A percentile compares a stretch with the other conserved stretches of the same genome.
Conservation (phyloP, 768 basidiomycete genomes). For the Suillus cothurnatus region DNA sequence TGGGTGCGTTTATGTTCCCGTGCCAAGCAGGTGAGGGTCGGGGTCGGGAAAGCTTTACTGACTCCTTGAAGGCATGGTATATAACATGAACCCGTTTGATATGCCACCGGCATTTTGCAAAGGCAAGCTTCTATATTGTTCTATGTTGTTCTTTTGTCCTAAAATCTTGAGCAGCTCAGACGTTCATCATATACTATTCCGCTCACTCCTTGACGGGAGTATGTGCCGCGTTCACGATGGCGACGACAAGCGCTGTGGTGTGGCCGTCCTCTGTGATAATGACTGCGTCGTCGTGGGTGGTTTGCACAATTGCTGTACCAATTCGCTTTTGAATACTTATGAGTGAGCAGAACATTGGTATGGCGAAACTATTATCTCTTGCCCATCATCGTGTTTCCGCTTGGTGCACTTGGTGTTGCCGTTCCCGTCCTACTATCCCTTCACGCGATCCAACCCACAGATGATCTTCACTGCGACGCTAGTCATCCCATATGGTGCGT, state of each 20-base stretch:
- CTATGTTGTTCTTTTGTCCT: constrained; percentile 16
- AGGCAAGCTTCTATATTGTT: constrained; percentile 39
- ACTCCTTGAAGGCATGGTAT: constrained; percentile 53
- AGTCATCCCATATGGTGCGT: constrained; percentile 60
- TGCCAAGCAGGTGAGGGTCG: background rate
- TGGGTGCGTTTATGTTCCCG: constrained; percentile 44
- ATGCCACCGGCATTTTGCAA: constrained; percentile 66
- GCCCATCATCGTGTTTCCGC: constrained; percentile 50
- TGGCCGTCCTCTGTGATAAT: constrained; percentile 34
- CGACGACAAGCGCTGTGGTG: constrained; percentile 49
- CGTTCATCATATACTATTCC: constrained; percentile 44
- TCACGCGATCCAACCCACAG: constrained; percentile 46
- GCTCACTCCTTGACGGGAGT: constrained; percentile 48
- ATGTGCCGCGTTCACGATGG: constrained; percentile 45
- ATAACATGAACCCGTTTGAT: constrained; percentile 58
- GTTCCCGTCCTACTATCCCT: constrained; percentile 44
- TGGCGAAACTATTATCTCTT: constrained; percentile 52
- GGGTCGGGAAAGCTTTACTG: background rate
- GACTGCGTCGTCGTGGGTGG: constrained; percentile 23
- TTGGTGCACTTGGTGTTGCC: constrained; percentile 45
- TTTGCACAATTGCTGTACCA: background rate
- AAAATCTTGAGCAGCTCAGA: constrained; percentile 39
- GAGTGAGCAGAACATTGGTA: constrained; percentile 40
- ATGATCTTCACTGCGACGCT: constrained; percentile 63
- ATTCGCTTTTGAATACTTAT: background rate